phyloP scores from a whole-genome alignment of 805 yeast species.

The Dipodascus geniculatus region DNA sequence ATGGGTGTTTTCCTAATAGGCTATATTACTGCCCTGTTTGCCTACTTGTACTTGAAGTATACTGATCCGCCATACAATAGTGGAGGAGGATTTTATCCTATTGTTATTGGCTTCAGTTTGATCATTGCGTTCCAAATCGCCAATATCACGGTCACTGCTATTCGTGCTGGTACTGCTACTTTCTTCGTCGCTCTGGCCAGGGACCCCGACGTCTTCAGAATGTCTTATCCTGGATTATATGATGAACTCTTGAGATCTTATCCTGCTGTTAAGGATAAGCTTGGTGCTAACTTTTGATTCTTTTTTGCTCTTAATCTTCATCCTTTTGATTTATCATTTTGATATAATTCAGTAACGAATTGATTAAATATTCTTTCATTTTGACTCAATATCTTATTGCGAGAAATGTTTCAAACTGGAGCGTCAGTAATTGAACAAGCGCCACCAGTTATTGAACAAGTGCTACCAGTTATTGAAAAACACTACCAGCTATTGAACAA shows the following conservation, averaged over 20 bases:
- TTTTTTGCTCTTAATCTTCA: not conserved
- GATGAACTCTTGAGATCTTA: slow-evolving; percentile 53
- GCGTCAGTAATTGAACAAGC: too few species aligned
- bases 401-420: too few species aligned
- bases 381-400: not conserved
- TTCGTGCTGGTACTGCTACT: slow-evolving; percentile 73
- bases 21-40: slow-evolving; percentile 48
- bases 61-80: slow-evolving; percentile 58
- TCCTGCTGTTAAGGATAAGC: slow-evolving; percentile 54
- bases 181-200: slow-evolving; percentile 74
- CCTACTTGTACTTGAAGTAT: slow-evolving; percentile 53
- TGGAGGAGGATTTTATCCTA: slow-evolving; percentile 52
- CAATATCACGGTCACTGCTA: slow-evolving; percentile 57
- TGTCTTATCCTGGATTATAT: slow-evolving; percentile 58
- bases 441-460: too few species aligned
- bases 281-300: slow-evolving; percentile 14
- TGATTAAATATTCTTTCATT: not conserved
- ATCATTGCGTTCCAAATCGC: slow-evolving; percentile 67
- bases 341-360: slow-evolving; percentile 4
- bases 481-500: too few species aligned
- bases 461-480: too few species aligned
- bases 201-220: slow-evolving; percentile 73
- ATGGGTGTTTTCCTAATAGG: slow-evolving; percentile 66
- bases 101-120: slow-evolving; percentile 62
- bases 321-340: not conserved